These are phyloP conservation scores for Ricinus communis DNA, from an alignment of 345 rosid species.

Conservation along the genomic window DNA sequence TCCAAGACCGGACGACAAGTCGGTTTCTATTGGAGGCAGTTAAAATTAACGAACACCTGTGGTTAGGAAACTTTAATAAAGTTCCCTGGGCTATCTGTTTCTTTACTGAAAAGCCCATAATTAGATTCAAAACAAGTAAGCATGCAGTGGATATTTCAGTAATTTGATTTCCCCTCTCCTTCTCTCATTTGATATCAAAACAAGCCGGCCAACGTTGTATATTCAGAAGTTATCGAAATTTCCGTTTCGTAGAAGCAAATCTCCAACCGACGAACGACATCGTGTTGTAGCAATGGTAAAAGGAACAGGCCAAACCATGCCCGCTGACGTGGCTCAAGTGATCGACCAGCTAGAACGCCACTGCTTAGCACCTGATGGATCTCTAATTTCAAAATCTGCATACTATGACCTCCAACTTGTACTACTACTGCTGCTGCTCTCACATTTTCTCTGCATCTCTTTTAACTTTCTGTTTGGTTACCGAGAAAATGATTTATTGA, in stretches of 20 bases:
- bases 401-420: constrained; percentile 86
- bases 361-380: constrained; percentile 92
- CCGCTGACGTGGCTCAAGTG: constrained; percentile 72
- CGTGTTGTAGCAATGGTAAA: constrained; percentile 23
- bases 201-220: too few species aligned
- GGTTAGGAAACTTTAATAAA: too few species aligned
- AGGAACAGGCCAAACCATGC: constrained; percentile 43
- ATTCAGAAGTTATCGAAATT: too few species aligned
- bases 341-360: constrained; percentile 97
- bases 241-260: too few species aligned
- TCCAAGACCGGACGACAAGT: too few species aligned
- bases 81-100: too few species aligned
- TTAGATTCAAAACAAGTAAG: too few species aligned
- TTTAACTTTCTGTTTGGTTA: constrained; percentile 11
- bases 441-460: constrained; percentile 3
- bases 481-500: background rate
- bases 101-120: too few species aligned
- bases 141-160: background rate
- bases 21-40: too few species aligned
- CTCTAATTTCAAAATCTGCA: constrained; percentile 88
- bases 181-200: too few species aligned
- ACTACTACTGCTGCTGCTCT: constrained; percentile 18
- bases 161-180: too few species aligned
- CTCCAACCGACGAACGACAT: background rate
- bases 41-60: too few species aligned